These are phyloP conservation scores for Lactifluus pinguis DNA, from an alignment of 768 basidiomycete species.

Conservation along the genomic window DNA sequence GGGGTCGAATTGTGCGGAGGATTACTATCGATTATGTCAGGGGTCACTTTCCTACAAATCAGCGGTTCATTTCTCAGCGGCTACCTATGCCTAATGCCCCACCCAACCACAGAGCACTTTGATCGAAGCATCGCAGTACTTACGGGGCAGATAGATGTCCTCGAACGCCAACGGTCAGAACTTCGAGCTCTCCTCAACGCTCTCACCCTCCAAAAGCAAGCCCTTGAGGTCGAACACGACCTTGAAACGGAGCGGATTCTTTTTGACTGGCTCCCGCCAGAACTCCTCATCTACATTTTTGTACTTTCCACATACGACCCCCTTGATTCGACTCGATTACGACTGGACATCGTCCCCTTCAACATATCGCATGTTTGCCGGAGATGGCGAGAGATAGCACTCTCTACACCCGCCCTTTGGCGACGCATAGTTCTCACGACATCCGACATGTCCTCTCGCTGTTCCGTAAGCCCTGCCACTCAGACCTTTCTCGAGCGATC, in stretches of 20 bases:
- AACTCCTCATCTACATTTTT: slow-evolving; percentile 18
- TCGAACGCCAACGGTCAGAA: slow-evolving; percentile 2
- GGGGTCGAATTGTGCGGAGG: too few relatives aligned
- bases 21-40: too few relatives aligned
- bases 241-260: slow-evolving; percentile 2
- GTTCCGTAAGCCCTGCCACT: not conserved
- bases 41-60: too few relatives aligned
- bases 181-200: slow-evolving; percentile 14
- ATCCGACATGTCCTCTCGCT: not conserved
- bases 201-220: not conserved
- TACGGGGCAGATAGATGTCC: slow-evolving; percentile 1
- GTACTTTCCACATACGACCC: not conserved
- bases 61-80: not conserved
- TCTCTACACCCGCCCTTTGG: slow-evolving; percentile 14
- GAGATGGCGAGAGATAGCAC: slow-evolving; percentile 13
- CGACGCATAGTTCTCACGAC: slow-evolving; percentile 7
- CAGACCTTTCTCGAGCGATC: slow-evolving; percentile 1
- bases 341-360: slow-evolving; percentile 7
- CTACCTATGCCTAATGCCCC: not conserved
- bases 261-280: slow-evolving; percentile 13
- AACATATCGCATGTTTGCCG: slow-evolving; percentile 17
- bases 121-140: slow-evolving; percentile 1
- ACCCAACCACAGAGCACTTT: not conserved
- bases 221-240: slow-evolving; percentile 1
- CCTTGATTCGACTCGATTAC: not conserved